Conservation (phyloP, 345 rosid genomes). For the Lenwebbia sp. region DNA sequence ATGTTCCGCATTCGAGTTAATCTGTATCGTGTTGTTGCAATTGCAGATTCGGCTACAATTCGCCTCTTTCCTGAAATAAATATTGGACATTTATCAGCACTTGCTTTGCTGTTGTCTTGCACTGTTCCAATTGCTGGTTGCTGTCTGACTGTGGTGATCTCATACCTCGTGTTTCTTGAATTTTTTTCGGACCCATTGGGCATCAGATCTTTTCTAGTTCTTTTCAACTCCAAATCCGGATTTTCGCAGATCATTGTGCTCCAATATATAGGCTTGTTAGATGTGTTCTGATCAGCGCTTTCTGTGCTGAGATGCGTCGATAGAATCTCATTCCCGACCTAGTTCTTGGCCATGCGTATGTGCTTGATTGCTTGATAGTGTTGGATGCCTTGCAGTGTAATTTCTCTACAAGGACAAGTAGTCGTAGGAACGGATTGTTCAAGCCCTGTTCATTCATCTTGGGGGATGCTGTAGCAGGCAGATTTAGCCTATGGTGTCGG, state of each 20-base stretch:
- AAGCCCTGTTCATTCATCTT: not conserved
- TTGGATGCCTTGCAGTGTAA: not conserved
- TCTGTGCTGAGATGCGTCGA: not conserved
- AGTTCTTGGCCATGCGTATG: not conserved
- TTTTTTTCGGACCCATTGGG: not conserved
- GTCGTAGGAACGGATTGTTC: not conserved
- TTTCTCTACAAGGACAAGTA: not conserved
- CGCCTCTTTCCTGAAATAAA: not conserved
- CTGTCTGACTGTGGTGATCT: not conserved
- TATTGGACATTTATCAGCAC: not conserved
- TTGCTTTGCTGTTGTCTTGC: not conserved
- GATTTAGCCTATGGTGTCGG: not conserved
- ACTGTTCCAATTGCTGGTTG: not conserved
- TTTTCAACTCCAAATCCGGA: not conserved
- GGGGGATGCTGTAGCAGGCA: not conserved
- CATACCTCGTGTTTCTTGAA: not conserved
- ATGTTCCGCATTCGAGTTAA: not conserved
- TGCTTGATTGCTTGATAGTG: not conserved
- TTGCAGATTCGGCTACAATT: not conserved
- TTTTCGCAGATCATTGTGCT: not conserved
- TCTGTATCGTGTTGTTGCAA: not conserved
- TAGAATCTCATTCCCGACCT: not conserved
- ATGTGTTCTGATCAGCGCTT: not conserved
- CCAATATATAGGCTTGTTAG: not conserved
- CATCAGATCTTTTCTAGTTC: not conserved